Evolutionary conservation across 305 asterid genomes (phyloP), one percentile per base, ranked within the genome.

Genomic region (Rubia peregrina): DNA sequence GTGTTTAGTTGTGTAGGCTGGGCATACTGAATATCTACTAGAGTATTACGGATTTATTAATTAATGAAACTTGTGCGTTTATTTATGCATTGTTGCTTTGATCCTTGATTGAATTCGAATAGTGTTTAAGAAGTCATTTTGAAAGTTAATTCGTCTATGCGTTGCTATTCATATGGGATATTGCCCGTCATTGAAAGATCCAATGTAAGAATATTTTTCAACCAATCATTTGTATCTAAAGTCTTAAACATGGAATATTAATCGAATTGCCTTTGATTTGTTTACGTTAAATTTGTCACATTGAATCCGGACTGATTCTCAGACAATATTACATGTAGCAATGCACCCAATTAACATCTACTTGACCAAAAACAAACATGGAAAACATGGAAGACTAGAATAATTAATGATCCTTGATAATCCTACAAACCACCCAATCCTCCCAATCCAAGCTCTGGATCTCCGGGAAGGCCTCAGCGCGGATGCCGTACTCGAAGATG

Each of bases 1-100:
- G 67, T 69, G 46, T 43, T 71, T 76, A 67, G 71, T 61, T 30
- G 67, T 55, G 70, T 43, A 30, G 36, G 26, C 14, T 40, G 16
- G 59, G 59, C 59, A 53, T 69, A 19, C 38, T 55, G 55, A 9
- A 42, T 65, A 21, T 64, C 16, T 64, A 8, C 43, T 51, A 21
- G 26, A 30, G 48, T 63, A 36, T 17, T 0, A 38, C 9, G 24
- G 5, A 9, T 0, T 6, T 53, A 53, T 53, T 53, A 6, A n/a
- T 17, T 53, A 7, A 53, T 53, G 19, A 53, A 53, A 53, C 22
- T n/a, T n/a, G 8, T 5, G 7, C 24, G 0, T 17, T 53, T 16
- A 51, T 51, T 51, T 51, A 51, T 51, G 59, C 56, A 14, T n/a
- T 49, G 19, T 48, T 48, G n/a, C 55, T 48, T 48, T 48, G n/a